Evolutionary conservation across 805 yeast species (phyloP).

Genomic region (Lachancea lanzarotensis): DNA sequence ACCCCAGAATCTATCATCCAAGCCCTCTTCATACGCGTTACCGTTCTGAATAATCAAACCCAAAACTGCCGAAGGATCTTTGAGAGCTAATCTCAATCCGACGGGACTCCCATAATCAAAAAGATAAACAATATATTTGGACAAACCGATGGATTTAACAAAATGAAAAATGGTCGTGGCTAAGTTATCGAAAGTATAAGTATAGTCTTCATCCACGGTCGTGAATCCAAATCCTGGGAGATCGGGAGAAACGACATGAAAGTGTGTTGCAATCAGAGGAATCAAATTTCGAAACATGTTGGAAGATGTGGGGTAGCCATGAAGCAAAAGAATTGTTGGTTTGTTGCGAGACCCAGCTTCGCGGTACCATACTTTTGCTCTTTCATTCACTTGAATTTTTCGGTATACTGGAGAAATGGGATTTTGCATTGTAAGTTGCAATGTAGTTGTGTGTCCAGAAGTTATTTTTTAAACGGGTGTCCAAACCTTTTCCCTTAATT

Average conservation of each 20-base stretch:
- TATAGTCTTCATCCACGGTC: slow-evolving; percentile 24
- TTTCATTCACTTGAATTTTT: slow-evolving; percentile 2
- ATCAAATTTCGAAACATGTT: slow-evolving; percentile 35
- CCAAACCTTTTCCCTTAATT: no score
- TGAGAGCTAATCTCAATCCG: slow-evolving; percentile 35
- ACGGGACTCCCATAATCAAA: slow-evolving; percentile 44
- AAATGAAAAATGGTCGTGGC: slow-evolving; percentile 31
- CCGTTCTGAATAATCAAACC: slow-evolving; percentile 39
- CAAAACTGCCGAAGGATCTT: slow-evolving; percentile 26
- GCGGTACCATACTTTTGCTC: slow-evolving; percentile 33
- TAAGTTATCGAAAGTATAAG: slow-evolving; percentile 31
- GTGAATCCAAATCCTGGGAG: slow-evolving; percentile 41
- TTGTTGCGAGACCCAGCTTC: slow-evolving; percentile 36
- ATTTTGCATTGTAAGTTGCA: no score
- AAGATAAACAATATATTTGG: slow-evolving; percentile 32
- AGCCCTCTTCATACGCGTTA: slow-evolving; percentile 40
- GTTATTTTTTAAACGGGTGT: no score
- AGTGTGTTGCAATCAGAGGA: slow-evolving; percentile 33
- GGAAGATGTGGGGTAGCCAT: slow-evolving; percentile 42
- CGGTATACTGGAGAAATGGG: slow-evolving; percentile 6
- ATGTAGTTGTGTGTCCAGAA: no score
- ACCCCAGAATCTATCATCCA: slow-evolving; percentile 36
- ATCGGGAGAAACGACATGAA: slow-evolving; percentile 40
- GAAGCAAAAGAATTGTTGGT: slow-evolving; percentile 35
- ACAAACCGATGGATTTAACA: slow-evolving; percentile 23